Percentiles rank a stretch among this genome's conserved stretches.
phyloP scores from a whole-genome alignment of 2,329 filamentous ascomycete genomes.

The Fusarium guadeloupense region DNA sequence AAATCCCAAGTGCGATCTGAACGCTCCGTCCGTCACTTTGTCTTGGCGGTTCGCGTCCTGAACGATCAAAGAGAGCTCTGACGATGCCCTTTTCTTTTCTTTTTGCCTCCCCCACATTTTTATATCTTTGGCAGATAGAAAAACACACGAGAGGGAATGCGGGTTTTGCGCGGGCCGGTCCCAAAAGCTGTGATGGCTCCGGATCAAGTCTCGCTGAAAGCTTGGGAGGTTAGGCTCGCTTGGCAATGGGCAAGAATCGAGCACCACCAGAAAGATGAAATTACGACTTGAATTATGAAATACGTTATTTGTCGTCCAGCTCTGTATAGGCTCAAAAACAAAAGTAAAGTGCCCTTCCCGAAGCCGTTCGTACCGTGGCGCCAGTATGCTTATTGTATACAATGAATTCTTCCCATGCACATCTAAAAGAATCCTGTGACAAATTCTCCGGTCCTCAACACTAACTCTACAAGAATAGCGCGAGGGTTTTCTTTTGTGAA shows the following conservation, averaged over 20 bases:
- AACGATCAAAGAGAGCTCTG: slow-evolving; percentile 67
- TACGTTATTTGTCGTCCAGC: slow-evolving; percentile 9
- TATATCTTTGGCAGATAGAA: background rate
- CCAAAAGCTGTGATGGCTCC: slow-evolving; percentile 24
- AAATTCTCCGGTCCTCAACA: background rate
- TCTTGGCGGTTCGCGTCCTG: slow-evolving; percentile 44
- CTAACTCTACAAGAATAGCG: background rate
- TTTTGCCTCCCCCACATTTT: background rate
- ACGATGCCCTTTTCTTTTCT: slow-evolving; percentile 45
- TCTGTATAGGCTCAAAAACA: slow-evolving; percentile 4
- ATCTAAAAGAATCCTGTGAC: background rate
- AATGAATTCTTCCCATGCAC: slow-evolving; percentile 3
- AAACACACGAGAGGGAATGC: background rate
- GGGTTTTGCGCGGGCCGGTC: background rate
- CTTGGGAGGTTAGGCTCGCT: background rate
- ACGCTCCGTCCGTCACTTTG: slow-evolving; percentile 25
- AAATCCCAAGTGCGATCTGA: slow-evolving; percentile 51
- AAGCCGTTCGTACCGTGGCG: slow-evolving; percentile 6
- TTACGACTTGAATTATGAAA: slow-evolving; percentile 28
- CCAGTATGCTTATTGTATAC: slow-evolving; percentile 17
- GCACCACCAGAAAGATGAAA: slow-evolving; percentile 10
- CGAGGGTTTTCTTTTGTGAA: background rate
- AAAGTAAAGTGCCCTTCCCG: slow-evolving; percentile 12
- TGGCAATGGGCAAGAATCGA: background rate
- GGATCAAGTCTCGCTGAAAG: slow-evolving; percentile 1